A percentile compares a stretch with the other conserved stretches of the same genome.
Evolutionary conservation across 2,329 filamentous ascomycete species (phyloP).

Genomic region (Arthroderma sp.): DNA sequence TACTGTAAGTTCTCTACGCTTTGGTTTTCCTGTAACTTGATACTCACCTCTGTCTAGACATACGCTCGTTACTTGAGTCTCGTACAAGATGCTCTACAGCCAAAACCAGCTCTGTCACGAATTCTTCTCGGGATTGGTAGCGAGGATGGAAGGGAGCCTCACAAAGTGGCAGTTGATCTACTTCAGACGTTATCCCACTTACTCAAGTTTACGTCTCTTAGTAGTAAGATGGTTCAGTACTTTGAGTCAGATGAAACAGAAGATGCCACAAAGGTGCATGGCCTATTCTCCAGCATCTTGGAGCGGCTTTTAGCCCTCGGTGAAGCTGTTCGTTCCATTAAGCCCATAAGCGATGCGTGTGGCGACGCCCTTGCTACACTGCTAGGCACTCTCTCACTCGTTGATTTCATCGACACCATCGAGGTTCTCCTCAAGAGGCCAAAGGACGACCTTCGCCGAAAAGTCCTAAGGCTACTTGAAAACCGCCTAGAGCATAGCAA

Average conservation of each 20-base stretch:
- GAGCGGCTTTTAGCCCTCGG: slow-evolving; percentile 55
- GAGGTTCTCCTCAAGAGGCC: slow-evolving; percentile 67
- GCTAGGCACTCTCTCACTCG: slow-evolving; percentile 72
- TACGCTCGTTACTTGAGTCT: slow-evolving; percentile 66
- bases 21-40: neutral
- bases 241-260: slow-evolving; percentile 35
- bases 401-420: slow-evolving; percentile 79
- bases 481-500: slow-evolving; percentile 62
- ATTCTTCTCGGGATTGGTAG: slow-evolving; percentile 53
- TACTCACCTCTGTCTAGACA: slow-evolving; percentile 39
- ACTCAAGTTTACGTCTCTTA: slow-evolving; percentile 32
- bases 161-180: slow-evolving; percentile 32
- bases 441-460: slow-evolving; percentile 62
- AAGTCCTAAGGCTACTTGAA: slow-evolving; percentile 70
- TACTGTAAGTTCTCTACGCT: slow-evolving; percentile 21
- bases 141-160: slow-evolving; percentile 37
- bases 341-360: slow-evolving; percentile 31
- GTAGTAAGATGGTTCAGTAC: slow-evolving; percentile 28
- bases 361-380: slow-evolving; percentile 65
- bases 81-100: slow-evolving; percentile 60
- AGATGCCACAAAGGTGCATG: slow-evolving; percentile 53
- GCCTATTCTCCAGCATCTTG: slow-evolving; percentile 56
- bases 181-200: slow-evolving; percentile 31
- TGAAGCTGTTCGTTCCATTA: slow-evolving; percentile 36
- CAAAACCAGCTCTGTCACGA: slow-evolving; percentile 62